Percentiles rank a stretch among this genome's conserved stretches.
Conservation (phyloP, 106 monocot species). For the Dioscorea alata region DNA sequence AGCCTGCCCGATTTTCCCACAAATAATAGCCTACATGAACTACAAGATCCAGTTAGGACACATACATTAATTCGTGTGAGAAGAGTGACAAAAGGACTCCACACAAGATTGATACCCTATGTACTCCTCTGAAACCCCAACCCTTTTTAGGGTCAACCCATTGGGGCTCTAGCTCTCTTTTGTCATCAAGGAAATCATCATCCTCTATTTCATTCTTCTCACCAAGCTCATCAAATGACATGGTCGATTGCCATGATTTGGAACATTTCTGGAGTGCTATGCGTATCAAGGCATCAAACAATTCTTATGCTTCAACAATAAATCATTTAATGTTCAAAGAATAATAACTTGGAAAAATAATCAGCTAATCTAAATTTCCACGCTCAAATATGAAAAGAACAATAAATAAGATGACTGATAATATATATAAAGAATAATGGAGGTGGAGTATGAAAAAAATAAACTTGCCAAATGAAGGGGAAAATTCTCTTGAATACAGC, state of each 20-base stretch:
- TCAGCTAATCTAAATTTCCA: no score
- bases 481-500: no score
- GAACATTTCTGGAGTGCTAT: conserved; percentile 14
- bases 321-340: no score
- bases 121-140: conserved; percentile 86
- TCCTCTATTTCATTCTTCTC: conserved; percentile 44
- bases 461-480: no score
- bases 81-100: background rate
- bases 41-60: background rate
- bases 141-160: conserved; percentile 82
- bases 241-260: conserved; percentile 32
- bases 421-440: no score
- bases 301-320: no score
- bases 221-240: conserved; percentile 48
- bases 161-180: conserved; percentile 54
- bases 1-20: conserved; percentile 83
- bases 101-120: conserved; percentile 46
- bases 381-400: no score
- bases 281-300: background rate
- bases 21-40: conserved; percentile 67
- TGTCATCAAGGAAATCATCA: conserved; percentile 33
- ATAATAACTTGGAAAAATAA: no score
- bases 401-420: no score
- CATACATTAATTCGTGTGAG: background rate
- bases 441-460: no score